Base-by-base conservation (phyloP, 2,329 filamentous ascomycete species). In the Arthrobotrys sinensis region DNA sequence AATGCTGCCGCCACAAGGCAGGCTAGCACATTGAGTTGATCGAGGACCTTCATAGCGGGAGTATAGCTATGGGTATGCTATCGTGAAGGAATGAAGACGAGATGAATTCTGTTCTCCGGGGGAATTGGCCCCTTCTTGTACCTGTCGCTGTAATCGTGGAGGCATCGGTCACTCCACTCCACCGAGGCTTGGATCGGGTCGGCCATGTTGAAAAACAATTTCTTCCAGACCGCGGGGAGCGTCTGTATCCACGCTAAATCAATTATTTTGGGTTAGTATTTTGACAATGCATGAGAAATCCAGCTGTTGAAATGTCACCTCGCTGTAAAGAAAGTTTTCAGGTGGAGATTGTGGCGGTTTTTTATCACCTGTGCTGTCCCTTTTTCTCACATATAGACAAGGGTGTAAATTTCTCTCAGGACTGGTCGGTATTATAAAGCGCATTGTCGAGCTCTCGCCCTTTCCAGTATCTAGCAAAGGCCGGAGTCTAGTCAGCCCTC, bases 1-100 rank as follows among this genome's bases (percentile, higher is more conserved):
- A 66, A 45, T 5, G 34, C 40, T 19, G 43, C 63, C 34, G 45
- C 63, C 45, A 45, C 63, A 19, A 66, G 63, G 46, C 45, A 66
- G 46, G 63, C 63, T 24, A 66, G 46, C 46, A 50, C 63, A 16
- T 16, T 43, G 36, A 60, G 5, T 60, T 28, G 34, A 60, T 60
- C 55, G 21, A 60, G 55, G 36, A 60, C 55, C 55, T 60, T 60
- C 55, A 60, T 60, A 60, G 55, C 55, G 40, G 40, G 12, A n/a
- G 40, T n/a, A n/a, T 45, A 16, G 40, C 40, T 60, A 60, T n/a
- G 55, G 28, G 36, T 6, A 40, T 28, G 36, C 55, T 60, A 43
- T 43, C 6, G 36, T 11, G 6, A 60, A 60, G 36, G 36, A 38
- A 60, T 60, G 36, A 7, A 19, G 55, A 43, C 36, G 55, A 57